These are phyloP conservation scores for Westerdykella aurantiaca DNA, from an alignment of 2,329 filamentous ascomycete genomes.

Conservation along the genomic window DNA sequence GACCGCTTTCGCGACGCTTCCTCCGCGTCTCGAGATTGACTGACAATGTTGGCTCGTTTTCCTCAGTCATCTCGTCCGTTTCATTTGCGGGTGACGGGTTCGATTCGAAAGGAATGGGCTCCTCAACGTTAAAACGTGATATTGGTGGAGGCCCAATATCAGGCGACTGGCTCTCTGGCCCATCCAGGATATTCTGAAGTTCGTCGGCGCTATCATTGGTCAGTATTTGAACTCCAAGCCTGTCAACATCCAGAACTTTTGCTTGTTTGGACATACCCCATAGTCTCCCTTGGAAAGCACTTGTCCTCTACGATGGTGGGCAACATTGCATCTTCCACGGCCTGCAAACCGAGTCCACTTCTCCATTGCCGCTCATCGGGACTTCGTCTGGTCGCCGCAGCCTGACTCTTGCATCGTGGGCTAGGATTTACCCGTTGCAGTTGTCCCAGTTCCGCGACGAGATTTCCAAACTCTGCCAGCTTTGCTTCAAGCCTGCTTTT, in stretches of 20 bases:
- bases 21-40: slow-evolving; percentile 49
- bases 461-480: slow-evolving; percentile 61
- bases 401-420: slow-evolving; percentile 45
- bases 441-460: slow-evolving; percentile 60
- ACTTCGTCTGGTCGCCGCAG: slow-evolving; percentile 40
- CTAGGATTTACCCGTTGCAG: slow-evolving; percentile 19
- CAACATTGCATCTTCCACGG: slow-evolving; percentile 51
- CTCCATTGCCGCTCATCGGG: slow-evolving; percentile 53
- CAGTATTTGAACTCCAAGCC: slow-evolving; percentile 7
- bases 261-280: slow-evolving; percentile 52
- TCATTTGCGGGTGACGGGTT: slow-evolving; percentile 18
- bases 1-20: slow-evolving; percentile 48
- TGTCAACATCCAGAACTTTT: neutral
- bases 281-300: slow-evolving; percentile 58
- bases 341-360: slow-evolving; percentile 41
- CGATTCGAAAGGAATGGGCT: slow-evolving; percentile 43
- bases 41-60: slow-evolving; percentile 36
- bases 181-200: slow-evolving; percentile 50
- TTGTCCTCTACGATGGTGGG: slow-evolving; percentile 67
- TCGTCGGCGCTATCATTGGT: slow-evolving; percentile 50
- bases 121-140: slow-evolving; percentile 47
- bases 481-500: slow-evolving; percentile 67
- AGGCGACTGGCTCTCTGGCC: slow-evolving; percentile 56
- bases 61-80: slow-evolving; percentile 28
- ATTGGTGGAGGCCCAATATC: slow-evolving; percentile 59